Base-by-base conservation (phyloP, 768 basidiomycete genomes). In the Russula compacta region DNA sequence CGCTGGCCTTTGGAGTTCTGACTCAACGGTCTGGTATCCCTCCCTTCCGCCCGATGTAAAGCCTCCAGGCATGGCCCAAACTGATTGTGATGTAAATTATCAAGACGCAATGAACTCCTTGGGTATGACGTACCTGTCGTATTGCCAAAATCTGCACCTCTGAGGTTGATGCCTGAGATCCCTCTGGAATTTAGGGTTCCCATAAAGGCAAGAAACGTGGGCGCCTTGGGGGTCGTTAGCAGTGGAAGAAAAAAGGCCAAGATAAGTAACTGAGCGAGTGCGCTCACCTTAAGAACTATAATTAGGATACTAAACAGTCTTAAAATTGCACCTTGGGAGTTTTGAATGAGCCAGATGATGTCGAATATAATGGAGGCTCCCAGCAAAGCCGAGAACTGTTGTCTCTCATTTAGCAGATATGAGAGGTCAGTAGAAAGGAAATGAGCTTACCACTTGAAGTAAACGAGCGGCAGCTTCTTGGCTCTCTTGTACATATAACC, bases 401-500 rank as follows among this genome's bases (percentile, higher is more conserved):
- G 47, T 33, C 5, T 42, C 8, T 35, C 32, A 24, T 46, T 21
- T 14, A 49, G 44, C 32, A 40, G n/a, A 14, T 29, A 35, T 24
- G 11, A 29, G 12, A 35, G 12, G 4, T 10, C 5, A 21, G 8
- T 6, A 11, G 33, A 11, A 35, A 52, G 50, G 11, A 24, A 39
- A 14, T 4, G 19, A 32, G n/a, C 79, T 63, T 67, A 89, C 90
- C 51, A 77, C 75, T 68, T 84, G 84, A 67, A 89, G 70, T 5
- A 87, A 84, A 63, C 85, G 82, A 6, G 52, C 46, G 6, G 77
- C 66, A 0, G 82, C 82, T 52, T 90, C 89, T 9, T 75, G 73
- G 58, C 78, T 82, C 67, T 92, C 90, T 67, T 87, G 84, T 0
- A 79, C 84, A 70, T 89, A 85, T 1, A 76, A 73, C 0, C 91